Evolutionary conservation across 2,329 filamentous ascomycete genomes (phyloP).

Genomic region (Colletotrichum salicis): DNA sequence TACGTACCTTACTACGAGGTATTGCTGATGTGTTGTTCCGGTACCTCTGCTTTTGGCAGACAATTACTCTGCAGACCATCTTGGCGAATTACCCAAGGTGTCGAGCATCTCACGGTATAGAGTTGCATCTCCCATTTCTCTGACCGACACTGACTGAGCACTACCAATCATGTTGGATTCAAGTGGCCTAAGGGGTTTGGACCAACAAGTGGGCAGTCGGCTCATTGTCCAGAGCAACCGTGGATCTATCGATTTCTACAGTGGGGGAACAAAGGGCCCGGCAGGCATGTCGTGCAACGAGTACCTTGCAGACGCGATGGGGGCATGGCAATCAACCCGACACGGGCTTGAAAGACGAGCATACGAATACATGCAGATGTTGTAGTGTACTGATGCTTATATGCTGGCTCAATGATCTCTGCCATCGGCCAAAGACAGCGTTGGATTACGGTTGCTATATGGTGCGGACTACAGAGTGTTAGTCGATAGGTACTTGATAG

Average conservation of each 20-base stretch:
- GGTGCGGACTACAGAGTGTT: no score
- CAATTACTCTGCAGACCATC: no score
- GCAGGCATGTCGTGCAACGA: slow-evolving; percentile 14
- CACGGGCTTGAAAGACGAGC: not conserved
- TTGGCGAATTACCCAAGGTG: not conserved
- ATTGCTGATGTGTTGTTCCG: no score
- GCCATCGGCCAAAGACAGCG: no score
- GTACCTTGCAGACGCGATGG: slow-evolving; percentile 19
- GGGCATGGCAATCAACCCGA: slow-evolving; percentile 9
- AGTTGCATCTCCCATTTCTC: not conserved
- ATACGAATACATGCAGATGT: not conserved
- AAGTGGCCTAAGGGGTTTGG: slow-evolving; percentile 1
- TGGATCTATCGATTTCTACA: slow-evolving; percentile 3
- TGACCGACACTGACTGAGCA: not conserved
- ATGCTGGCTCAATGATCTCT: not conserved
- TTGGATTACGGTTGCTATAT: no score
- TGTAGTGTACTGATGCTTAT: no score
- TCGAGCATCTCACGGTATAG: not conserved
- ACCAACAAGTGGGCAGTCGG: slow-evolving; percentile 12
- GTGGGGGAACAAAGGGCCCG: not conserved
- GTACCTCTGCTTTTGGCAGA: no score
- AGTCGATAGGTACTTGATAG: no score
- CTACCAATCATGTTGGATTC: not conserved
- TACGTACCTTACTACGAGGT: no score
- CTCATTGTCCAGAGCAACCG: slow-evolving; percentile 1